Evolutionary conservation across 331 rosid genomes (phyloP).

Genomic region (Ulmus americana): DNA sequence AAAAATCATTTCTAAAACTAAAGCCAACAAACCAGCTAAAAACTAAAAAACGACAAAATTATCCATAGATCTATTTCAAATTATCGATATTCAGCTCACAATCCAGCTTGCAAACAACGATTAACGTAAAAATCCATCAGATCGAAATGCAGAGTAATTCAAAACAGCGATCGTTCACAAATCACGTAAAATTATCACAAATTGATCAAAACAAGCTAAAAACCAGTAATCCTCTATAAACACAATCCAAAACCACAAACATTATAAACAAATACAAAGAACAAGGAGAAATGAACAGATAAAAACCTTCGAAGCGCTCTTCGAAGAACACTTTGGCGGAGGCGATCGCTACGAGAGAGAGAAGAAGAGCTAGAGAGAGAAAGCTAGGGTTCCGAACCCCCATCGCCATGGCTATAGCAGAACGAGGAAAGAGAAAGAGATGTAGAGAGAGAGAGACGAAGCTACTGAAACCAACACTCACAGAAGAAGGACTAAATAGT

Average conservation of each 20-base stretch:
- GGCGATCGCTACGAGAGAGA: conserved; percentile 52
- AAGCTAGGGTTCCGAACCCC: conserved; percentile 63
- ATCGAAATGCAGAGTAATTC: conserved; percentile 29
- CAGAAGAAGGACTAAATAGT: conserved; percentile 24
- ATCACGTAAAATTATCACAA: conserved; percentile 4
- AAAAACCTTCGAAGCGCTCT: conserved; percentile 82
- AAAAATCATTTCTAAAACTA: conserved; percentile 1
- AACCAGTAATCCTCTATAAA: conserved; percentile 18
- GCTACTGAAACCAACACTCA: neutral
- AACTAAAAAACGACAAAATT: neutral
- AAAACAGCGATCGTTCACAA: conserved; percentile 25
- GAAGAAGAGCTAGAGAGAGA: conserved; percentile 43
- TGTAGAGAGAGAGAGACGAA: conserved; percentile 18
- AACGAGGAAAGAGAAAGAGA: conserved; percentile 6
- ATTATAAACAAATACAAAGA: neutral
- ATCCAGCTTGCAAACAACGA: neutral
- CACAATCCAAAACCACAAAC: conserved; percentile 1
- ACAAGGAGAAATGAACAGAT: neutral
- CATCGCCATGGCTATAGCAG: conserved; percentile 56
- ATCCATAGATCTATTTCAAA: conserved; percentile 38
- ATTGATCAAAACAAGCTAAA: conserved; percentile 5
- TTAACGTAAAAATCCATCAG: conserved; percentile 11
- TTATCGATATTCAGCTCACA: conserved; percentile 16
- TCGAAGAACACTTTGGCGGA: conserved; percentile 87
- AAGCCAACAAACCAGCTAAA: neutral